Evolutionary conservation across 2,329 filamentous ascomycete genomes (phyloP), one percentile per base, ranked within the genome.

Genomic region (Stachybotrys elegans): DNA sequence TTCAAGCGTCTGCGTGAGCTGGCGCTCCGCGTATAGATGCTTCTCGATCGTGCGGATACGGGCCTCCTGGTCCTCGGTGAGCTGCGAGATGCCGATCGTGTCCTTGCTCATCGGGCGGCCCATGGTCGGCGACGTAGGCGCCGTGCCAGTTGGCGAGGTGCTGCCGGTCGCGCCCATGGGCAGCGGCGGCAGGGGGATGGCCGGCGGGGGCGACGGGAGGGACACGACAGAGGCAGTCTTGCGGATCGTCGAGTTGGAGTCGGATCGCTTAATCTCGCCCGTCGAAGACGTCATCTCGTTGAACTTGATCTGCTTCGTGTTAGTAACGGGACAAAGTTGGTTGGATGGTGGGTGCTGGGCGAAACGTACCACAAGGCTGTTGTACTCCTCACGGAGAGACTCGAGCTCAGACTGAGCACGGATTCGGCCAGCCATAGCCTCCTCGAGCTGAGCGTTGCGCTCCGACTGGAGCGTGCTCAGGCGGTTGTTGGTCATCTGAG

Each of bases 41-140:
- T 96, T 97, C 73, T 98, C 92, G 50, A 98, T 95, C 6, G 89
- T 94, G 48, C 87, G 84, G 60, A 98, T 94, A 51, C 91, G 90
- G 35, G 88, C 87, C 62, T 98, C 93, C 63, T 96, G 91, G 56
- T 98, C 93, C 59, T 97, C 92, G 48, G 92, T 81, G 52, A 95
- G 78, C 57, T 96, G 91, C 40, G 84, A 80, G 47, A 84, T 78
- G 42, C 71, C 73, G 39, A 67, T 47, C 39, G 65, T 78, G 57
- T 95, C 89, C 63, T 93, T 94, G 73, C 89, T 94, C 16, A 81
- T 76, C 47, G 91, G 88, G 11, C 89, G 83, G 67, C 54, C 80
- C 66, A 58, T 79, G 65, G 63, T 79, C 54, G 70, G 79, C 48
- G 68, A 79, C 51, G 66, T 75, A 51, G 72, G 73, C 29, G 65